These are phyloP conservation scores for Pilaira anomala DNA, from an alignment of 192 early-diverging fungal species.

Conservation along the genomic window DNA sequence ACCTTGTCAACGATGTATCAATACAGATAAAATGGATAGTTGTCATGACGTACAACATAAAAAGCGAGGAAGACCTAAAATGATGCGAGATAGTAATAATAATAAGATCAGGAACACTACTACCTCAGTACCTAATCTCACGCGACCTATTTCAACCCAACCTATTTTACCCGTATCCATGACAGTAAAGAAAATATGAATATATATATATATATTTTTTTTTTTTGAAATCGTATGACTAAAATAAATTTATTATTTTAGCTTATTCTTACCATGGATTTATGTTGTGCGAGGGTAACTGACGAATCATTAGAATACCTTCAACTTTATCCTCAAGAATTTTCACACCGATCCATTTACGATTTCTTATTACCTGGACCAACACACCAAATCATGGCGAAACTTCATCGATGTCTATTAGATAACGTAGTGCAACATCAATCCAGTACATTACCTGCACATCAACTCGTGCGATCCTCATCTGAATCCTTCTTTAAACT, in stretches of 20 bases:
- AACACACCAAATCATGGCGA: constrained; percentile 26
- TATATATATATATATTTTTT: constrained; percentile 60
- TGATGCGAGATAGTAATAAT: neutral
- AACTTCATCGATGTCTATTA: constrained; percentile 32
- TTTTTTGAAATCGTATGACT: constrained; percentile 75
- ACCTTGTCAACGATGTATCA: constrained; percentile 75
- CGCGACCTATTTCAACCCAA: no score
- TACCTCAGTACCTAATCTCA: no score
- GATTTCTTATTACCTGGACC: constrained; percentile 38
- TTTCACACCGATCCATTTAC: constrained; percentile 47
- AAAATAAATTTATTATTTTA: constrained; percentile 68
- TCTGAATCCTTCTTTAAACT: constrained; percentile 33
- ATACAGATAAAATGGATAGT: constrained; percentile 64
- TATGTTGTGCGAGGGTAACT: constrained; percentile 48
- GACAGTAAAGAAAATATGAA: constrained; percentile 57
- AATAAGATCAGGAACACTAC: no score
- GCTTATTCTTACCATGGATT: constrained; percentile 46
- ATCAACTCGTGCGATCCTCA: constrained; percentile 18
- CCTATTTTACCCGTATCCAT: no score
- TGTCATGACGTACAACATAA: constrained; percentile 85
- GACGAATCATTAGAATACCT: constrained; percentile 47
- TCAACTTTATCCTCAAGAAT: constrained; percentile 50
- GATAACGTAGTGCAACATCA: constrained; percentile 32
- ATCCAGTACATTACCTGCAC: constrained; percentile 11
- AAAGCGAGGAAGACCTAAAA: constrained; percentile 70